Base-by-base conservation (phyloP, 768 basidiomycete species). In the Suillus sp. region DNA sequence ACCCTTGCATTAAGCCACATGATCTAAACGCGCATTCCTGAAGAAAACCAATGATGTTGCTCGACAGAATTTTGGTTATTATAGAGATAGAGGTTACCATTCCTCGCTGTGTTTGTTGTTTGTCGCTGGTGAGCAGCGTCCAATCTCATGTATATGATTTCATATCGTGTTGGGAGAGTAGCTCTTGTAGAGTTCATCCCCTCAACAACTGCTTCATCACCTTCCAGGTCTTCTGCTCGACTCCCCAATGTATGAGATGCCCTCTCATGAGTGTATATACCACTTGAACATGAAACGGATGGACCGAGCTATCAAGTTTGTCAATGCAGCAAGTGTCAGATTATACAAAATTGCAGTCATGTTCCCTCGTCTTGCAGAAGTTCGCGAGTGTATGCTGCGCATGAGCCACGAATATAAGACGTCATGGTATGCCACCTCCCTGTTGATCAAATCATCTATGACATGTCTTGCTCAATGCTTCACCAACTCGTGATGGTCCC, bases 281-380 rank as follows among this genome's bases (percentile, higher is more conserved):
- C 67, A 69, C 38, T 53, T 57, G 40, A 62, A 69, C 65, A 66
- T 67, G 37, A 62, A 66, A 20, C 60, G 59, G 18, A 66, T 64
- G 43, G 67, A 64, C 40, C 2, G 58, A 37, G 48, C 64, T 69
- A 22, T 61, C 62, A 34, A 22, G 38, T 6, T 58, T 66, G 57
- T 69, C 50, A 42, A 64, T 62, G 50, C 62, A 67, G 22, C 61
- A 64, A 1, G 61, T 65, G 30, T 62, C 57, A 22, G 58, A 59
- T 55, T 61, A 63, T 20, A 48, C 64, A 4, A 55, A 64, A 16
- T 61, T 50, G 42, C 60, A 63, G 9, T 43, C 59, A 61, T 45
- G 43, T 4, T 4, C 32, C 38, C 25, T 61, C 13, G 42, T 43
- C 42, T 55, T 56, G 58, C 38, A 61, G 37, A 64, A 61, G 25